Conservation (phyloP, 2,329 filamentous ascomycete species). For the Cylindrodendrum hubeiense region DNA sequence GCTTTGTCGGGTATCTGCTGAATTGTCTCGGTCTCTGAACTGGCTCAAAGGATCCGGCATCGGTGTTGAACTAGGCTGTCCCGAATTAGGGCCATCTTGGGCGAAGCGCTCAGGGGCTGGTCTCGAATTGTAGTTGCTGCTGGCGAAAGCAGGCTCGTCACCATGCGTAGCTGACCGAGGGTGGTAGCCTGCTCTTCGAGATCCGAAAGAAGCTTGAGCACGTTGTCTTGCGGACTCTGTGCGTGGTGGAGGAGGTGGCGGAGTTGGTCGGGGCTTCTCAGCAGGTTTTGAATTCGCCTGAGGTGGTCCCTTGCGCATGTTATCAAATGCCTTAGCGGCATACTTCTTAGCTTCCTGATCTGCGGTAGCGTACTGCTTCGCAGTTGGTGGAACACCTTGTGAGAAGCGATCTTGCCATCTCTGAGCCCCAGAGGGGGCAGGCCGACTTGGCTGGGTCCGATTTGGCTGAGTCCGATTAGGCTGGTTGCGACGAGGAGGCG, state of each 20-base stretch:
- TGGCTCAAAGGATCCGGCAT: constrained; percentile 62
- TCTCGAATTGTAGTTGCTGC: constrained; percentile 63
- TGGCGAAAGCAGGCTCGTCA: constrained; percentile 66
- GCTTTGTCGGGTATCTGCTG: constrained; percentile 64
- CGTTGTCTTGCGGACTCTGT: constrained; percentile 67
- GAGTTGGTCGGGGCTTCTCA: constrained; percentile 46
- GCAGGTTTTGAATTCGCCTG: constrained; percentile 41
- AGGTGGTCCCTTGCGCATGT: constrained; percentile 55
- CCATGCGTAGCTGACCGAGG: constrained; percentile 61
- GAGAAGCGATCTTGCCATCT: constrained; percentile 60
- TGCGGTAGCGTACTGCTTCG: constrained; percentile 52
- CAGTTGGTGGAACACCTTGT: constrained; percentile 56
- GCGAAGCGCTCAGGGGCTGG: constrained; percentile 41
- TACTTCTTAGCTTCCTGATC: constrained; percentile 56
- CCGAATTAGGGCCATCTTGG: constrained; percentile 27
- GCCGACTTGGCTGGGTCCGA: constrained; percentile 23
- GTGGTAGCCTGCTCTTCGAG: constrained; percentile 61
- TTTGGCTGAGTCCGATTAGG: too few species aligned
- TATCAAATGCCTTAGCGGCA: constrained; percentile 57
- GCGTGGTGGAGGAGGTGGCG: constrained; percentile 57
- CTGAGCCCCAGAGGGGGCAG: constrained; percentile 53
- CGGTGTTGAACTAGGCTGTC: constrained; percentile 33
- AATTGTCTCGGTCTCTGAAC: constrained; percentile 57
- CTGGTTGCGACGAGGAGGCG: constrained; percentile 59
- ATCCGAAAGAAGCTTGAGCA: constrained; percentile 67